Percentiles rank a stretch among this genome's conserved stretches.
Evolutionary conservation across 306 rosid species (phyloP).

Genomic region (Rubus parviflorus): DNA sequence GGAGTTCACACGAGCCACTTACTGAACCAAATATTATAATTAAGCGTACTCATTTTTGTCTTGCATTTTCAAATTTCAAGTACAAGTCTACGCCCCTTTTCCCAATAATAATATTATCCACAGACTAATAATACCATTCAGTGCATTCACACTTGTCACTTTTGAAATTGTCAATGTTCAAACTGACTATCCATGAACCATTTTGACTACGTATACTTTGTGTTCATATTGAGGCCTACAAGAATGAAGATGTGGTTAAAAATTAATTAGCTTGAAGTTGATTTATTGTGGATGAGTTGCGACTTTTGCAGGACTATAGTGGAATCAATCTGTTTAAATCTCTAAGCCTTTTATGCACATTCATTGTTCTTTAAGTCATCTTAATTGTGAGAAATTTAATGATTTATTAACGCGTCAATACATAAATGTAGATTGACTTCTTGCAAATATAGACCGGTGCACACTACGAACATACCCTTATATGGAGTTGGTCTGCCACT

Average conservation of each 20-base stretch:
- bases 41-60: not conserved
- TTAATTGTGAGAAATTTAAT: no score
- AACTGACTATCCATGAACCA: slow-evolving; percentile 1
- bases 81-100: not conserved
- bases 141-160: not conserved
- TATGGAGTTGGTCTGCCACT: no score
- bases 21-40: not conserved
- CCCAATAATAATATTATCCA: not conserved
- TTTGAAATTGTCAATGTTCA: slow-evolving; percentile 4
- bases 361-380: no score
- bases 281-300: not conserved
- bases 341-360: not conserved
- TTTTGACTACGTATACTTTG: not conserved
- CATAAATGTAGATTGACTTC: not conserved
- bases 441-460: no score
- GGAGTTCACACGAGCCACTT: not conserved
- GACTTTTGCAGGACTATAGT: not conserved
- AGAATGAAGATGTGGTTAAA: not conserved
- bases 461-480: no score
- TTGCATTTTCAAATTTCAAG: not conserved
- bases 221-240: not conserved
- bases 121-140: not conserved
- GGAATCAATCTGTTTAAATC: not conserved
- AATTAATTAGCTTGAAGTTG: not conserved
- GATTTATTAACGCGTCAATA: not conserved